Evolutionary conservation across 192 early-diverging fungal species (phyloP).

Genomic region (Oehlia diaphana): DNA sequence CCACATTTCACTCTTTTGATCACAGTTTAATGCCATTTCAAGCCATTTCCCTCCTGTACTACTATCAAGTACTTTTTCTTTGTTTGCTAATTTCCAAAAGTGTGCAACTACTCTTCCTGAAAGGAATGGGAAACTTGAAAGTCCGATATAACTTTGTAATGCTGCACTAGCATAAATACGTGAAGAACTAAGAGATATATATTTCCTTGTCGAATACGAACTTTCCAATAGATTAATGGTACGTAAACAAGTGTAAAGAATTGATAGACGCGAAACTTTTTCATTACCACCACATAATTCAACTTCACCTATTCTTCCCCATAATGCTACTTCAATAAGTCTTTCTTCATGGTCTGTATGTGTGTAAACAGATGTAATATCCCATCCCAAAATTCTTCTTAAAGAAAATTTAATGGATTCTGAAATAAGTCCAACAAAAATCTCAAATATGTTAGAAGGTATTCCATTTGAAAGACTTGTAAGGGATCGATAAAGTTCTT

Average conservation of each 20-base stretch:
- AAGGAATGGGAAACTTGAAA: conserved; percentile 20
- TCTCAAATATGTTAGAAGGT: not conserved
- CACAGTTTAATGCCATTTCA: conserved; percentile 9
- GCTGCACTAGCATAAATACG: conserved; percentile 27
- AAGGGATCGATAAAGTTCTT: conserved; percentile 15
- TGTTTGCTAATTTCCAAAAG: conserved; percentile 21
- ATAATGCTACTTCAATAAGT: conserved; percentile 2
- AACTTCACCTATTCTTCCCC: conserved; percentile 19
- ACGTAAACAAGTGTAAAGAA: conserved; percentile 22
- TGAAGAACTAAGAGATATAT: not conserved
- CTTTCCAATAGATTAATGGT: conserved; percentile 27
- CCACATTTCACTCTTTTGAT: conserved; percentile 15
- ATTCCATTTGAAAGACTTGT: not conserved
- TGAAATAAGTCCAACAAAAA: conserved; percentile 14
- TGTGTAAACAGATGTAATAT: not conserved
- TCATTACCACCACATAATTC: conserved; percentile 31
- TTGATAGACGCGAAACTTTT: conserved; percentile 24
- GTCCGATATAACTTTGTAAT: conserved; percentile 27
- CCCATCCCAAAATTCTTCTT: conserved; percentile 21
- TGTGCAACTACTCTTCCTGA: conserved; percentile 7
- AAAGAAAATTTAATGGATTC: conserved; percentile 16
- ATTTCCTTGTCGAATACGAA: not conserved
- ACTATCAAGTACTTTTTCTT: not conserved
- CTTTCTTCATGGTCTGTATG: conserved; percentile 8
- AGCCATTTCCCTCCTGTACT: conserved; percentile 22